These are phyloP conservation scores for Diversispora eburnea DNA, from an alignment of 192 early-diverging fungal species.

Conservation along the genomic window DNA sequence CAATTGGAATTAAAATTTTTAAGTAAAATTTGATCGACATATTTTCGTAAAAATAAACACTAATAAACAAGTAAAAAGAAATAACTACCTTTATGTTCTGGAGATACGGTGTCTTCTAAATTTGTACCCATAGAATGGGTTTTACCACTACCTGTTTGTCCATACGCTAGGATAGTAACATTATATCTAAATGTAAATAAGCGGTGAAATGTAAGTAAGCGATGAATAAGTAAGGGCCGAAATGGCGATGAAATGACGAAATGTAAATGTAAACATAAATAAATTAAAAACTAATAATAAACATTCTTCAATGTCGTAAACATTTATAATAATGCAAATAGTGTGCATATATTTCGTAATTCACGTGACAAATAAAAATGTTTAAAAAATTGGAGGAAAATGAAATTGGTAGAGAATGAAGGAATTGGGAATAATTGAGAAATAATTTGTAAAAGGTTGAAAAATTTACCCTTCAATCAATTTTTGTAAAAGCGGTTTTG, in stretches of 20 bases:
- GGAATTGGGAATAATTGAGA: not conserved
- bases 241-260: not conserved
- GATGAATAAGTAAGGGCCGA: not conserved
- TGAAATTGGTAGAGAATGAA: not conserved
- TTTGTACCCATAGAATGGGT: slow-evolving; percentile 94
- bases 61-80: not conserved
- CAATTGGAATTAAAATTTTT: not conserved
- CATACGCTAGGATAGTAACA: slow-evolving; percentile 89
- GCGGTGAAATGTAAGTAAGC: not conserved
- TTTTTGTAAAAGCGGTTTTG: slow-evolving; percentile 57
- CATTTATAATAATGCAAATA: no score
- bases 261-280: no score
- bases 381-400: no score
- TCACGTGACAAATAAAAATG: no score
- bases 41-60: not conserved
- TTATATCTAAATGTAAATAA: slow-evolving; percentile 64
- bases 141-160: slow-evolving; percentile 93
- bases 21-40: not conserved
- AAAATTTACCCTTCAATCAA: slow-evolving; percentile 67
- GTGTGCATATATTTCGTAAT: no score
- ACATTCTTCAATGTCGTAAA: no score
- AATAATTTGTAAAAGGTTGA: not conserved
- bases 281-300: no score
- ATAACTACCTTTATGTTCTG: slow-evolving; percentile 34
- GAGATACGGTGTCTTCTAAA: slow-evolving; percentile 37